Percentiles rank a stretch among this genome's conserved stretches.
phyloP scores from a whole-genome alignment of 768 basidiomycete species.

The Auriscalpium orientale region DNA sequence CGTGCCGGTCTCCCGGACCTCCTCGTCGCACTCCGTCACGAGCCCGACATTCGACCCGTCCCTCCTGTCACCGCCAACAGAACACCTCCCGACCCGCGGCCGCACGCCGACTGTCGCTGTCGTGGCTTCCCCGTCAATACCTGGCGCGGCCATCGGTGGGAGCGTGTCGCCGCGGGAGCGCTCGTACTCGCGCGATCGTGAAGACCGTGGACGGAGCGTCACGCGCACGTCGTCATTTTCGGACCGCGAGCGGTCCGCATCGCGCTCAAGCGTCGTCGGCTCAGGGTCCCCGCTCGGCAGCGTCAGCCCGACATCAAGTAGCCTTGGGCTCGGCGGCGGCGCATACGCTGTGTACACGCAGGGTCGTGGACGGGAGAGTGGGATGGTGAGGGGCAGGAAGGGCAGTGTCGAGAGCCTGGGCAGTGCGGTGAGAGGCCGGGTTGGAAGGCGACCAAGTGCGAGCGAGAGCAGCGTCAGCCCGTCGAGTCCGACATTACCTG shows the following conservation, averaged over 20 bases:
- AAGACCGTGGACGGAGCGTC: slow-evolving; percentile 45
- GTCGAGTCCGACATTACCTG: not conserved
- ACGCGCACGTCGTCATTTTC: slow-evolving; percentile 49
- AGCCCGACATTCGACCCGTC: slow-evolving; percentile 15
- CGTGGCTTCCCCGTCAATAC: not conserved
- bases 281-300: slow-evolving; percentile 27
- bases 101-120: slow-evolving; percentile 11
- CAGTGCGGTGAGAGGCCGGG: slow-evolving; percentile 7
- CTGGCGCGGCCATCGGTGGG: slow-evolving; percentile 13
- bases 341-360: slow-evolving; percentile 7
- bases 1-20: slow-evolving; percentile 9
- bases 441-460: slow-evolving; percentile 6
- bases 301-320: slow-evolving; percentile 27
- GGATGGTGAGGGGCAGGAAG: not conserved
- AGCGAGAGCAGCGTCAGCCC: slow-evolving; percentile 12
- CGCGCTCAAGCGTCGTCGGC: slow-evolving; percentile 23
- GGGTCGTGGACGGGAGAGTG: slow-evolving; percentile 10
- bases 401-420: slow-evolving; percentile 3
- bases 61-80: slow-evolving; percentile 12
- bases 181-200: slow-evolving; percentile 18
- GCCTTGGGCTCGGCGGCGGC: slow-evolving; percentile 16
- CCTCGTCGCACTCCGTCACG: slow-evolving; percentile 8
- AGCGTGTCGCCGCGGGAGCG: slow-evolving; percentile 23
- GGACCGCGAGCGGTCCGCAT: slow-evolving; percentile 39
- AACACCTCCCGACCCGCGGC: slow-evolving; percentile 15